Evolutionary conservation across 768 basidiomycete species (phyloP), one percentile per base, ranked within the genome.

Genomic region (Hirschioporus abietinus): DNA sequence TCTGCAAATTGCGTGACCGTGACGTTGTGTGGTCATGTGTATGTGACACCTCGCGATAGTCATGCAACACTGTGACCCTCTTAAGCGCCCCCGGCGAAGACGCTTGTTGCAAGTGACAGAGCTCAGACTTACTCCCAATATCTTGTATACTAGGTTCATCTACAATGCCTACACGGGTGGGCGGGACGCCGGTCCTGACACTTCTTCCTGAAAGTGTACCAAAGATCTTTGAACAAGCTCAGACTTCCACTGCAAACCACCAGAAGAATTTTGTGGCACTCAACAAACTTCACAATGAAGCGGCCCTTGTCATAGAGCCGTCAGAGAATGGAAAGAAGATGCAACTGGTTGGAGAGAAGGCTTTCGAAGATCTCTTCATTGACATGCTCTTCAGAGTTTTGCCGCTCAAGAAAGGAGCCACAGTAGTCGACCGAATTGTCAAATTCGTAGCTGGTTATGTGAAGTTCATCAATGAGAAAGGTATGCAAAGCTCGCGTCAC

Each of bases 241-340:
- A 95, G 74, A 78, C 74, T 7, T 86, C 89, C 0, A 76, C 82
- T 17, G 87, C 91, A 9, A 95, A 93, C 74, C 95, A 98, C 76
- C 88, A 89, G 68, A 97, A 97, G 82, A 96, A 97, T 77, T 80
- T 89, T 63, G 88, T 93, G 58, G 86, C 88, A 0, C 83, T 97
- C 2, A 82, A 92, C 80, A 93, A 93, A 75, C 76, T 96, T 58
- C 93, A 96, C 66, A 66, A 77, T 4, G 82, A 90, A 64, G 89
- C 88, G 10, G 86, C 88, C 0, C 71, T 78, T 17, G 78, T 81
- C 70, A 85, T 79, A 1, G 81, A 88, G 68, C 66, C 79, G 1
- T 73, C 84, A n/a, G 78, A 80, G 35, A 81, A 83, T 63, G 85
- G 86, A 9, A 78, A 75, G 60, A 80, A 76, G 65, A 71, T 80